Evolutionary conservation across 192 early-diverging fungal species (phyloP).

Genomic region (Coemansia sp.): DNA sequence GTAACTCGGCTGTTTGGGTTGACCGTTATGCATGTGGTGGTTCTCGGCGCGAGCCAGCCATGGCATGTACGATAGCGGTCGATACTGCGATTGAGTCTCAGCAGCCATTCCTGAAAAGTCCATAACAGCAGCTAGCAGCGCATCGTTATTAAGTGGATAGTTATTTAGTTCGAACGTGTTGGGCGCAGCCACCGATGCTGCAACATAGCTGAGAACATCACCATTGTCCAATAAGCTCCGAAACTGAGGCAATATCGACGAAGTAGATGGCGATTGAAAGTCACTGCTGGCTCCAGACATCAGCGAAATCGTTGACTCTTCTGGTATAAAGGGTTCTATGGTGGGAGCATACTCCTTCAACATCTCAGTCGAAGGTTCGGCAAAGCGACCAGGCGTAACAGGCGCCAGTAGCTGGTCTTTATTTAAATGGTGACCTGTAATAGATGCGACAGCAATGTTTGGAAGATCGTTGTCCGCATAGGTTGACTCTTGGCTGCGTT

Average conservation of each 20-base stretch:
- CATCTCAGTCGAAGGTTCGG: slow-evolving; percentile 10
- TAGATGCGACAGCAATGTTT: slow-evolving; percentile 29
- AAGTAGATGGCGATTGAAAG: not conserved
- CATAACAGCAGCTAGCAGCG: slow-evolving; percentile 28
- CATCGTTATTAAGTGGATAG: slow-evolving; percentile 23
- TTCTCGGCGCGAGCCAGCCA: slow-evolving; percentile 17
- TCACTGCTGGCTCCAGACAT: slow-evolving; percentile 6
- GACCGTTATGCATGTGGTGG: slow-evolving; percentile 5
- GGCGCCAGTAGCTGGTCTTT: slow-evolving; percentile 39
- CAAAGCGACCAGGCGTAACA: slow-evolving; percentile 33
- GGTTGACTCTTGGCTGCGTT: not conserved
- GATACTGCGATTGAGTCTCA: slow-evolving; percentile 25
- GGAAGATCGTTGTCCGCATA: slow-evolving; percentile 6
- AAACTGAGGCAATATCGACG: slow-evolving; percentile 4
- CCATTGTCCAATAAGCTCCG: slow-evolving; percentile 33
- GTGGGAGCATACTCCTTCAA: slow-evolving; percentile 34
- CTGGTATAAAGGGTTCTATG: slow-evolving; percentile 26
- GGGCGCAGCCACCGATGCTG: slow-evolving; percentile 26
- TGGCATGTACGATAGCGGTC: slow-evolving; percentile 46
- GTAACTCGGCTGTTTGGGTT: slow-evolving; percentile 2
- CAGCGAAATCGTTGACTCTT: slow-evolving; percentile 4
- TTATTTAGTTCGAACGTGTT: slow-evolving; percentile 21
- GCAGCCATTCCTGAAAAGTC: slow-evolving; percentile 2
- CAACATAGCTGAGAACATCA: slow-evolving; percentile 49
- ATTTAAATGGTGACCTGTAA: slow-evolving; percentile 31